These are phyloP conservation scores for Yarrowia porcina DNA, from an alignment of 805 yeast species.

Conservation along the genomic window DNA sequence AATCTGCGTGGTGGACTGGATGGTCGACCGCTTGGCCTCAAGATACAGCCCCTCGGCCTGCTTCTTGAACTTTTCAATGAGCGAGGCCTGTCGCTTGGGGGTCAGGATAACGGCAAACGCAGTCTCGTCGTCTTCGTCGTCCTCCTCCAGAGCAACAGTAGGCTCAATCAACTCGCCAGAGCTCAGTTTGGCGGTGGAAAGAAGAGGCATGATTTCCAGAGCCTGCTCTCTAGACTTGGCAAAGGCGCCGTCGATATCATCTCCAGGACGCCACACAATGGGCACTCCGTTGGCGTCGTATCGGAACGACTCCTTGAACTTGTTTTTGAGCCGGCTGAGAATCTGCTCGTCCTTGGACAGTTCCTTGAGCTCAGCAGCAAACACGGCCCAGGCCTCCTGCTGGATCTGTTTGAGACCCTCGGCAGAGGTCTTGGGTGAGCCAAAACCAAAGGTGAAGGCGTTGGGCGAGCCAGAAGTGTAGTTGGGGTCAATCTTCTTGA, in stretches of 20 bases:
- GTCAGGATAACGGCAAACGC: constrained; percentile 56
- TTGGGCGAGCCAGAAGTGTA: neutral
- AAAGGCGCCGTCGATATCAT: constrained; percentile 68
- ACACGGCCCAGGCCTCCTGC: constrained; percentile 60
- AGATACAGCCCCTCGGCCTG: constrained; percentile 75
- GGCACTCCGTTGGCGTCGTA: constrained; percentile 84
- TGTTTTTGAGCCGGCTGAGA: constrained; percentile 63
- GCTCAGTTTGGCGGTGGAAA: constrained; percentile 49
- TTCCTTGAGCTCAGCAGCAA: constrained; percentile 58
- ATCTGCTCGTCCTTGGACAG: constrained; percentile 64
- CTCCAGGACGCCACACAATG: constrained; percentile 67
- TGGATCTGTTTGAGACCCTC: constrained; percentile 38
- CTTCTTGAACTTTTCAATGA: constrained; percentile 60
- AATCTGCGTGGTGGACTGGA: constrained; percentile 71
- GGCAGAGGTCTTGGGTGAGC: constrained; percentile 6
- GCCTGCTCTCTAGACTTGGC: constrained; percentile 59
- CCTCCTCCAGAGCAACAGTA: constrained; percentile 47
- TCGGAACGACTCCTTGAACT: constrained; percentile 78
- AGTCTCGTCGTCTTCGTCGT: constrained; percentile 37
- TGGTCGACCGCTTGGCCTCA: constrained; percentile 84
- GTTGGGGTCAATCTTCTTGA: constrained; percentile 37
- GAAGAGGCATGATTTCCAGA: constrained; percentile 54
- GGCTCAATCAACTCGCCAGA: constrained; percentile 60
- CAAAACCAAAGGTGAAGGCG: neutral
- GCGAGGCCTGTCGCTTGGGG: constrained; percentile 54